Evolutionary conservation across 2,329 filamentous ascomycete species (phyloP), one percentile per base, ranked within the genome.

Genomic region (Fusarium mundagurra): DNA sequence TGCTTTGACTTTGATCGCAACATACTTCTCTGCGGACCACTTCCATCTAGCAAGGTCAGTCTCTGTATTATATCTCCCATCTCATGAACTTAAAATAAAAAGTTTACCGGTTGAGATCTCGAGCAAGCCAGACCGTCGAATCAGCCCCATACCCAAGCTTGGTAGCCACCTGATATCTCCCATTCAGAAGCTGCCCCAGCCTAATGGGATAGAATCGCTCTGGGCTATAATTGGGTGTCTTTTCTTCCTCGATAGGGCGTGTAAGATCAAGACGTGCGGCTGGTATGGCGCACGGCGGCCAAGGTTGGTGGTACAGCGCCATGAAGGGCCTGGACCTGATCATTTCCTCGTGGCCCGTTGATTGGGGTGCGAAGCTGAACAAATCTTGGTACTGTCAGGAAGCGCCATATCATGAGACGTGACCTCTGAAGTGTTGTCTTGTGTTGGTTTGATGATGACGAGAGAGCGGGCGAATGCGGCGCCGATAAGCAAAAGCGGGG

Each of bases 51-150:
- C 6, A 0, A 0, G 5, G 45, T 47, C 20, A 47, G 45, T 22
- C 4, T 11, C 0, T 22, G 4, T 20, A 11, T 10, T 4, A 27
- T 27, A 10, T 29, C 13, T 29, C 6, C 29, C 1, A 22, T 22
- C 6, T 11, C 10, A 1, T 29, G 6, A 29, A 16, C 20, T 48
- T 1, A 3, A 14, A 29, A 8, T 16, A 4, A 4, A 22, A 22
- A 8, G 13, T 13, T 9, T 48, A 51, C 48, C 48, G 31, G 16
- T 66, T 18, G 0, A 76, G 69, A 44, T 77, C 75, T 55, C 73
- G 39, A n/a, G 75, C 73, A 14, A 78, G 67, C 77, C 73, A 78
- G n/a, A 78, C 70, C 0, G 75, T 78, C 18, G 72, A 78, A 7
- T 61, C 76, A 16, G 72, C 59, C 1, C 75, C 75, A 22, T 74